Percentiles rank a stretch among this genome's conserved stretches.
Conservation (phyloP, 2,329 filamentous ascomycete species). For the Neurospora sp. region DNA sequence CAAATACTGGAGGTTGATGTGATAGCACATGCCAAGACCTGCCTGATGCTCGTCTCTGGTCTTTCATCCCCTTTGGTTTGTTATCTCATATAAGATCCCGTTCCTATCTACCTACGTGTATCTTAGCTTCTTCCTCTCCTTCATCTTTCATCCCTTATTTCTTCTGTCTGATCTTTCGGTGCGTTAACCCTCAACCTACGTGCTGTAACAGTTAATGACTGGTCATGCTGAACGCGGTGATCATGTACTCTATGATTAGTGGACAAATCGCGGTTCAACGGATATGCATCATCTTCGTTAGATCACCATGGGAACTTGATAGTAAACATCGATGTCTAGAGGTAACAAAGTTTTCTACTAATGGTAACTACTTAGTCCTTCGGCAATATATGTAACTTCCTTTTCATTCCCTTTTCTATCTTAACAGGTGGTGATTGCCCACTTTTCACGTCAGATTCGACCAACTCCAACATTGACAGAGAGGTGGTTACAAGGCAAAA, state of each 20-base stretch:
- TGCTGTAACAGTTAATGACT: neutral
- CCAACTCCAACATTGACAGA: neutral
- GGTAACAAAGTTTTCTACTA: no score
- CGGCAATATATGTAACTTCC: no score
- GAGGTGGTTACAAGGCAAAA: neutral
- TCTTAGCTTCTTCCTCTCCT: neutral
- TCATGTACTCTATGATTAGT: neutral
- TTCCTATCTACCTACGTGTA: neutral
- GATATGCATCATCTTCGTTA: neutral
- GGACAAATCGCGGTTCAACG: neutral
- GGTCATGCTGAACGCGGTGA: neutral
- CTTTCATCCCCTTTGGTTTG: neutral
- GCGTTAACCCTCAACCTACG: neutral
- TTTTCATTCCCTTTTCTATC: neutral
- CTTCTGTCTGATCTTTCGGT: neutral
- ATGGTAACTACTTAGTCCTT: no score
- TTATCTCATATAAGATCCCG: neutral
- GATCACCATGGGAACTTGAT: neutral
- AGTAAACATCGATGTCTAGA: neutral
- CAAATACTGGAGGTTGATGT: neutral
- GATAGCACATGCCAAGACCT: neutral
- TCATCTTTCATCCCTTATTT: neutral
- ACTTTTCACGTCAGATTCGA: neutral
- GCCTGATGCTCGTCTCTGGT: neutral
- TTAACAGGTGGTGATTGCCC: no score